Evolutionary conservation across 495 filamentous ascomycete genomes (phyloP), one percentile per base, ranked within the genome.

Genomic region (Schizothecium vesticola): DNA sequence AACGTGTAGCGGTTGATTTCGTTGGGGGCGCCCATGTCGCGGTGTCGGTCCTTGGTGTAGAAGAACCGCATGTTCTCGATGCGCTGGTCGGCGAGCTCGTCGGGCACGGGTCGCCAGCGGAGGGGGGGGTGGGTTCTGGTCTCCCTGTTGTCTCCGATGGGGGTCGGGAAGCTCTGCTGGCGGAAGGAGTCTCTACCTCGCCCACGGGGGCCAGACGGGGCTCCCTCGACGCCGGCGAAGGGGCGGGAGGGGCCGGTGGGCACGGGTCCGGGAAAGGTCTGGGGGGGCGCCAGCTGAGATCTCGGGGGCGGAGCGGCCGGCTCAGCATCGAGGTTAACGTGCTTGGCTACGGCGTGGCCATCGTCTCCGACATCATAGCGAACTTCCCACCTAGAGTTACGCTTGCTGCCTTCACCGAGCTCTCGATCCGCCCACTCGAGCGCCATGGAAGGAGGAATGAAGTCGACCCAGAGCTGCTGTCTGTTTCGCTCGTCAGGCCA

Each of bases 401-500:
- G 75, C 43, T n/a, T 51, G 43, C 80, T 74, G 11, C 79, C 76
- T 12, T 84, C 81, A 13, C 81, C 74, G 75, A 89, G 79, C 76
- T 97, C 92, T 10, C 76, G 83, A 11, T 85, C 80, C 63, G 96
- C 86, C 94, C 94, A 99, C 57, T 89, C 85, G 24, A 80, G 72
- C 13, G 96, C 80, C 67, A 86, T 85, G 25, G 92, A 86, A 65
- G 91, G 86, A 0, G 95, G 95, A 7, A 97, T 85, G 75, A 96
- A 99, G 71, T 99, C 95, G 4, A 90, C 92, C 86, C 90, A 97
- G 5, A 99, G 85, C 3, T 85, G 85, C 76, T 95, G 94, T 55
- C 95, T 87, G 59, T 90, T 90, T 61, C 89, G 86, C 77, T 98
- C 95, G 55, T 92, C 86, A 1, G 95, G 95, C 92, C 93, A 99